A percentile compares a stretch with the other conserved stretches of the same genome.
Evolutionary conservation across 495 filamentous ascomycete genomes (phyloP).

Genomic region (Lichina pygmaea): DNA sequence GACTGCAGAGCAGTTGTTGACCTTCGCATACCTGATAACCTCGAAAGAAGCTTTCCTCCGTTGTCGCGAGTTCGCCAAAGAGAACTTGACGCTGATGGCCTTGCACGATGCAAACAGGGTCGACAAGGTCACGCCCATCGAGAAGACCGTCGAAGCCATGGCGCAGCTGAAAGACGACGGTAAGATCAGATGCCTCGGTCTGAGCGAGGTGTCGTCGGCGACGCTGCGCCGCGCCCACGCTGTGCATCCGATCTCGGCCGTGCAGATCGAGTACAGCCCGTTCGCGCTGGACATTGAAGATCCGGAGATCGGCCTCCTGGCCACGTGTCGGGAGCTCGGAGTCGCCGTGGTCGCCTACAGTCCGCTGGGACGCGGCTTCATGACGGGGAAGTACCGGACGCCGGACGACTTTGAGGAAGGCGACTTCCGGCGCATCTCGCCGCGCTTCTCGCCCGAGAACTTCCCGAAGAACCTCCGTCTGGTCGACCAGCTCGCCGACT

Average conservation of each 20-base stretch:
- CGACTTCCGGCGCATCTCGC: conserved; percentile 24
- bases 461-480: conserved; percentile 52
- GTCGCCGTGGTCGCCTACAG: conserved; percentile 31
- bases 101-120: not conserved
- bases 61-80: no score
- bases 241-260: conserved; percentile 29
- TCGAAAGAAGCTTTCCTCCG: no score
- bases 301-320: conserved; percentile 17
- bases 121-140: not conserved
- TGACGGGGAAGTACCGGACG: conserved; percentile 35
- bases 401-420: conserved; percentile 30
- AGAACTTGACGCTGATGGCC: no score
- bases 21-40: no score
- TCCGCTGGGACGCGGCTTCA: conserved; percentile 24
- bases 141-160: conserved; percentile 2
- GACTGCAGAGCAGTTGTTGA: no score
- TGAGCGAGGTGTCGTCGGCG: conserved; percentile 25
- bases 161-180: conserved; percentile 14
- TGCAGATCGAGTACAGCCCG: conserved; percentile 36
- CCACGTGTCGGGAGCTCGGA: conserved; percentile 32
- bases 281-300: conserved; percentile 25
- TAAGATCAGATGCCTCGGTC: conserved; percentile 31
- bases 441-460: conserved; percentile 41
- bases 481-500: conserved; percentile 29
- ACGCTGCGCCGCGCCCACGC: conserved; percentile 33